A percentile compares a stretch with the other conserved stretches of the same genome.
Conservation (phyloP, 345 rosid genomes). For the Eucalyptus pauciflora region DNA sequence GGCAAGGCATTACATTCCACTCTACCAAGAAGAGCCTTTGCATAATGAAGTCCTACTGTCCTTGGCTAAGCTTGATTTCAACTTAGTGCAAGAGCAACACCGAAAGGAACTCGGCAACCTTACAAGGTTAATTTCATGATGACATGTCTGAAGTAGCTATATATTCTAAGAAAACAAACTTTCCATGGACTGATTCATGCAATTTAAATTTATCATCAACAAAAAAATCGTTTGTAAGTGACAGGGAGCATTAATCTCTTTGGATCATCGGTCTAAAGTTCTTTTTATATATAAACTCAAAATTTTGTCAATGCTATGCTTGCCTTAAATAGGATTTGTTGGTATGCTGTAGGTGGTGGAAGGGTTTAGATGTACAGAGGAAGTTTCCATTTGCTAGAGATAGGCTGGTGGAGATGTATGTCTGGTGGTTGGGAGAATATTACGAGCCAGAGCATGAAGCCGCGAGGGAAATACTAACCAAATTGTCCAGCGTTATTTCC, state of each 20-base stretch:
- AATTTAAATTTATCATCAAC: neutral
- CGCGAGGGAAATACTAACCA: conserved; percentile 1
- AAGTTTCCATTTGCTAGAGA: conserved; percentile 5
- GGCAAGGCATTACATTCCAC: neutral
- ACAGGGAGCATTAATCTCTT: neutral
- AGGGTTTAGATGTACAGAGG: neutral
- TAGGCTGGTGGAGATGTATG: neutral
- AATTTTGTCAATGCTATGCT: neutral
- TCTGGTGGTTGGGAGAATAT: neutral
- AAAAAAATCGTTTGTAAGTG: neutral
- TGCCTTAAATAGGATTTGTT: neutral
- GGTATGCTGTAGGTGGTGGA: conserved; percentile 4
- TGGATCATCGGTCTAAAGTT: neutral
- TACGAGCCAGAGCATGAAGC: conserved; percentile 1
- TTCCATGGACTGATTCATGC: neutral
- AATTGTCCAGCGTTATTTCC: neutral
- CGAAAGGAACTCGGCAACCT: neutral
- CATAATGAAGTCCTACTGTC: neutral
- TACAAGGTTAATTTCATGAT: neutral
- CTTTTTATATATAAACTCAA: neutral
- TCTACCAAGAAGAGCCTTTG: neutral
- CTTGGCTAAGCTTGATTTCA: conserved; percentile 8
- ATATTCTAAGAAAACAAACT: rapidly evolving
- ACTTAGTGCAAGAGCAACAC: neutral
- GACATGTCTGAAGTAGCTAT: neutral